Base-by-base conservation (phyloP, 169 alveolate species). In the Eimeria necatrix region DNA sequence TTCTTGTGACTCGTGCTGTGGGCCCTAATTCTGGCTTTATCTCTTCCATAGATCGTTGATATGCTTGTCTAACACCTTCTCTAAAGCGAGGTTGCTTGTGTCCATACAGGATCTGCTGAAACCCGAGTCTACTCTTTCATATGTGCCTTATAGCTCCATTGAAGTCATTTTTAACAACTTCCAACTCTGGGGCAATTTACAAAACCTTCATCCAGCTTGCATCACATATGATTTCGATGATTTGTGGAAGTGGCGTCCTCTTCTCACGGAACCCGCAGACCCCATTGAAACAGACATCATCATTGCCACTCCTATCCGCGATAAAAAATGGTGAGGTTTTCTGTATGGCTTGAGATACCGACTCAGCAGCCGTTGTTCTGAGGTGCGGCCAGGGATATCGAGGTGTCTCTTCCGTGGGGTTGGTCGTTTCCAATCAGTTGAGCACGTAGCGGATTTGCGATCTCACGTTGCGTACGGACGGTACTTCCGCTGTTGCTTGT, bases 131-230 rank as follows among this genome's bases (percentile, higher is more conserved):
- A 93, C 96, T 18, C 94, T 95, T 52, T 87, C 96, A 12, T 94
- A 71, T 83, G 97, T 96, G 2, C 97, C 97, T 14, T 96, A 96
- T 92, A 74, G 95, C 52, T 81, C 97, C 56, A 91, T 96, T 64
- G 97, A 96, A 70, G 86, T 95, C n/a, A 96, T 96, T 18, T 96
- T 96, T 88, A 96, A 96, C 89, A 76, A 95, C 70, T 73, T 85
- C 49, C 96, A 95, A 73, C 94, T 96, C 26, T 96, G 96, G 96
- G 97, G 97, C 10, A 95, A 96, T 49, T 70, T 96, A 70, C 97
- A 95, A 20, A 96, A 96, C 76, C 97, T 94, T 22, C 97, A 95
- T 73, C 97, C 97, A 3, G 96, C 97, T 2, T 85, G 96, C 91
- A 96, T 96, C 64, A 59, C 93, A 2, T 95, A 94, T 83, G 97